phyloP scores from a whole-genome alignment of 2,329 filamentous ascomycete genomes.

The Phialemonium atrogriseum region DNA sequence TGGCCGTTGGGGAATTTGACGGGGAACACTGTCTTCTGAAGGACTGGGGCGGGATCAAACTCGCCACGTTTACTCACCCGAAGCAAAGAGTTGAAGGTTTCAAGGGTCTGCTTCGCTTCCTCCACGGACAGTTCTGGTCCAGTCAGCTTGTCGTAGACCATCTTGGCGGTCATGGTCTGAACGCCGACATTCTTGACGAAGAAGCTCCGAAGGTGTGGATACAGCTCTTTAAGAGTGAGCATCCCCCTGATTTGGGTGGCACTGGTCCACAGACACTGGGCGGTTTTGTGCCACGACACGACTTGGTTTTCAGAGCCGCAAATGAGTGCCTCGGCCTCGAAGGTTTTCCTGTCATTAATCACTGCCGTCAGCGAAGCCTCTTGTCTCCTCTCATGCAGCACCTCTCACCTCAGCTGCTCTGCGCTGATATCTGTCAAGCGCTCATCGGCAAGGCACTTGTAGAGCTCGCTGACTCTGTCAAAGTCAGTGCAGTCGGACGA shows the following conservation, averaged over 20 bases:
- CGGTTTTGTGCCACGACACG: conserved; percentile 17
- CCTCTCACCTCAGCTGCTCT: too few species aligned
- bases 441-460: too few species aligned
- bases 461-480: conserved; percentile 2
- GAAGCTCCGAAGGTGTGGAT: conserved; percentile 19
- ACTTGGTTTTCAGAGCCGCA: conserved; percentile 4
- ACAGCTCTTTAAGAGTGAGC: conserved; percentile 17
- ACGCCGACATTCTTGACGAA: conserved; percentile 13
- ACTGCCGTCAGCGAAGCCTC: not conserved
- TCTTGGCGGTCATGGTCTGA: conserved; percentile 9
- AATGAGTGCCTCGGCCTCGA: conserved; percentile 9
- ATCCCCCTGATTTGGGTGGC: conserved; percentile 18
- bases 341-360: conserved; percentile 8
- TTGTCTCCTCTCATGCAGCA: too few species aligned
- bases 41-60: conserved; percentile 2
- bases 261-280: conserved; percentile 26
- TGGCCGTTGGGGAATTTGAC: conserved; percentile 11
- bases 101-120: conserved; percentile 21
- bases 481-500: not conserved
- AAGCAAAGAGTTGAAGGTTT: conserved; percentile 24
- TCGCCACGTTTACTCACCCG: not conserved
- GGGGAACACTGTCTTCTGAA: conserved; percentile 15
- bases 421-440: too few species aligned
- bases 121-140: conserved; percentile 5
- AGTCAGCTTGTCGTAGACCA: conserved; percentile 7